These are phyloP conservation scores for Backusella westeae DNA, from an alignment of 192 early-diverging fungal genomes.

Conservation along the genomic window DNA sequence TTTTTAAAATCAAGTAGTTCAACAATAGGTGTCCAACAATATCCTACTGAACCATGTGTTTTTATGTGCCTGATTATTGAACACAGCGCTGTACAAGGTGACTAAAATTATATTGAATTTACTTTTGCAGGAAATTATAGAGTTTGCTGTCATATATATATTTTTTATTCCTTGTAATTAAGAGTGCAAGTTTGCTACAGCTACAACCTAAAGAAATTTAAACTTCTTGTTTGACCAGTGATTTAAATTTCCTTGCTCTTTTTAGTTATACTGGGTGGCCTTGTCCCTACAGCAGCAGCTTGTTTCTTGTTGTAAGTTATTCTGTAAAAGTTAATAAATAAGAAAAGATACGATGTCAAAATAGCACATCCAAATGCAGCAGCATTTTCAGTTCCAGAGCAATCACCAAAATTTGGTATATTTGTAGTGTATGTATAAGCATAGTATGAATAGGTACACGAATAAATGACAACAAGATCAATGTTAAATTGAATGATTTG, in stretches of 20 bases:
- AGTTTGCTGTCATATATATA: background rate
- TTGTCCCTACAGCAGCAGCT: slow-evolving; percentile 17
- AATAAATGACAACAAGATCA: slow-evolving; percentile 79
- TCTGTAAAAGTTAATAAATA: slow-evolving; percentile 86
- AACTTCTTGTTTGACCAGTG: background rate
- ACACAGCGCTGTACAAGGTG: background rate
- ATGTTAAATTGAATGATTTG: slow-evolving; percentile 89
- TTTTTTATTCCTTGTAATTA: background rate
- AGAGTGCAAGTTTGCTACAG: background rate
- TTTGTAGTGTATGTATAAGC: slow-evolving; percentile 58
- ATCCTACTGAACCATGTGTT: background rate
- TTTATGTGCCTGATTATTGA: background rate
- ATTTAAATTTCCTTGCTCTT: background rate
- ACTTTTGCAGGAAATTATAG: background rate
- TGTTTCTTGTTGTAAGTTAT: slow-evolving; percentile 65
- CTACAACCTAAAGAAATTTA: background rate
- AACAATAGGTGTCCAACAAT: background rate
- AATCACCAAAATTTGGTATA: slow-evolving; percentile 58
- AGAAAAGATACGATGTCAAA: slow-evolving; percentile 72
- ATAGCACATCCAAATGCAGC: slow-evolving; percentile 76
- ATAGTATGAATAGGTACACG: slow-evolving; percentile 78
- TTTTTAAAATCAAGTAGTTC: background rate
- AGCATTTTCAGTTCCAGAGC: slow-evolving; percentile 68
- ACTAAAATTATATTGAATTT: background rate
- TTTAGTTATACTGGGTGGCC: background rate